Base-by-base conservation (phyloP, 2,329 filamentous ascomycete genomes). In the Exophiala sideris region DNA sequence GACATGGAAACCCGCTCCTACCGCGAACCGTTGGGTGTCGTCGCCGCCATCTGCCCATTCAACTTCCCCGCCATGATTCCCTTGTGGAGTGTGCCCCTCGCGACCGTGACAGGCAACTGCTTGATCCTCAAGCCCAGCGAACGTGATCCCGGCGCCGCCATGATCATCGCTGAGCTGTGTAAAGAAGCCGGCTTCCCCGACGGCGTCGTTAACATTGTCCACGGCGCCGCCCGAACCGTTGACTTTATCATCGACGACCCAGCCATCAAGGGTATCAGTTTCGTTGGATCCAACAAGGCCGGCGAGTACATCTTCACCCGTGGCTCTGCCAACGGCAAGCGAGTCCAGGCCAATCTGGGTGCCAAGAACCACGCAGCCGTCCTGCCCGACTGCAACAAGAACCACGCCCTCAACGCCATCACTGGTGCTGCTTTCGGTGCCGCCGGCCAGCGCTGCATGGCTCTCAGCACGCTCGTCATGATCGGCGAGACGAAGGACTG, bases 41-140 rank as follows among this genome's bases (percentile, higher is more conserved):
- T 84, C 36, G 82, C 83, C 32, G 81, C 82, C 56, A 86, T 86
- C 62, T 86, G 83, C 72, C 82, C 82, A 5, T 86, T 85, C 70
- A 85, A 86, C 73, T 86, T 86, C 73, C 83, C 83, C 48, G 84
- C 84, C 58, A 87, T 87, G 84, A 86, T 87, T 69, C 84, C 84
- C 9, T 75, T 86, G 8, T 87, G 83, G 83, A 83, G 76, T 32
- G 84, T 86, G 38, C 83, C 84, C 7, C 76, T 85, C 57, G 83
- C 83, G 35, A 81, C 82, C 5, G 76, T 84, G n/a, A 83, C 81
- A 24, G 83, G 83, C 51, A 86, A 86, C 73, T 82, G 79, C 21
- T 70, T 84, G 57, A 74, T 86, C 61, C 74, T 86, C 63, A 86
- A 86, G 74, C 83, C 83, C 6, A 85, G 83, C 1, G 83, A 86